Base-by-base conservation (phyloP, 352 stramenopile species). In the Phytophthora podocarpi region DNA sequence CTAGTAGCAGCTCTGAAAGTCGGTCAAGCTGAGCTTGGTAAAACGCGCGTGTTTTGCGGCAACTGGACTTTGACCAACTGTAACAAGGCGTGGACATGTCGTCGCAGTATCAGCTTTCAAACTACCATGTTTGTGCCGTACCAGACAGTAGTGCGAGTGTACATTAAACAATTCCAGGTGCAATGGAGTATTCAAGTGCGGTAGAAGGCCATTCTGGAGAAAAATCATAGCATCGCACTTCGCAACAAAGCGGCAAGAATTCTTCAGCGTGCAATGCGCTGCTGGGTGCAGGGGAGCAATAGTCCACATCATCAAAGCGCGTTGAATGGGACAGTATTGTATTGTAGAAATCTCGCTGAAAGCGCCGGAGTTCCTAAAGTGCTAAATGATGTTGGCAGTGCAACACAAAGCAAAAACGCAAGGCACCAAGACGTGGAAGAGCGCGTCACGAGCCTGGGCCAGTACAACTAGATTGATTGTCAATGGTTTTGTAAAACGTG, bases 1-100 rank as follows among this genome's bases (percentile, higher is more conserved):
- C 57, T 87, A 9, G 40, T 89, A 6, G 65, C 72, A 35, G 24
- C 46, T 3, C 31, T 88, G 9, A 56, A 72, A 18, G 28, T 89
- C 5, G 42, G 76, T 27, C 65, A 78, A 36, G 71, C 80, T n/a
- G 78, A 89, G 46, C 59, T 88, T 26, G 85, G 85, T 26, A 87
- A 78, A 34, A 89, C 85, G 0, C 79, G 80, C 11, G 77, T 93
- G 13, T 93, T 93, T 53, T 93, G 42, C 57, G 79, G 0, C 85
- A 93, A 21, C 51, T 65, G 15, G 70, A 72, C 3, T 92, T 90
- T 55, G 80, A 93, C 42, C 66, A 72, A 39, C 53, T 93, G 85
- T 92, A 49, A 72, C 74, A 32, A 66, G 47, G 16, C 76, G 81
- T 10, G 76, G 87, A 21, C n/a, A 15, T 20, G 41, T 74, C 9